phyloP scores from a whole-genome alignment of 805 yeast species.

The Ogataea polymorpha region DNA sequence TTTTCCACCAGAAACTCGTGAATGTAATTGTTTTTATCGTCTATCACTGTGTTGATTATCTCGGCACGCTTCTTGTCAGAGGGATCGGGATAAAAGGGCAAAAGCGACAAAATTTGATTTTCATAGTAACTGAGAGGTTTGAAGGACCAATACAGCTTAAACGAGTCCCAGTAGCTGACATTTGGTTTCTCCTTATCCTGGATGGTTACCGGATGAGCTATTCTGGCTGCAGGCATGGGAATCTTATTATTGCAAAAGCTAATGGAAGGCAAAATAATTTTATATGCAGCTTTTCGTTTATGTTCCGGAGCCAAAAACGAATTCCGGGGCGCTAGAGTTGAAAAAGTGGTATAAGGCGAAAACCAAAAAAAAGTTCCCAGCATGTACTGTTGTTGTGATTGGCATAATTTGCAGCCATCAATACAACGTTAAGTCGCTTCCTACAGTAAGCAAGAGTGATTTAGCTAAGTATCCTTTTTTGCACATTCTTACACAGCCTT shows the following conservation, averaged over 20 bases:
- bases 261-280: neutral
- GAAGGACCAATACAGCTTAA: constrained; percentile 26
- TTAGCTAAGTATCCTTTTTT: neutral
- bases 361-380: too few relatives aligned
- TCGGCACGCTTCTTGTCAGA: constrained; percentile 45
- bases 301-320: too few relatives aligned
- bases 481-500: constrained; percentile 5
- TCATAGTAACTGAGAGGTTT: constrained; percentile 31
- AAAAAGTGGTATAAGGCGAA: too few relatives aligned
- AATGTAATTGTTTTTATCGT: constrained; percentile 43
- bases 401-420: too few relatives aligned
- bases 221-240: neutral
- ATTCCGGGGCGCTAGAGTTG: too few relatives aligned
- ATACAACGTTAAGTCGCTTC: too few relatives aligned
- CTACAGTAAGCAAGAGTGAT: too few relatives aligned
- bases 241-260: neutral
- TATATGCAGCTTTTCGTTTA: too few relatives aligned
- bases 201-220: too few relatives aligned
- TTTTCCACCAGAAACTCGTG: constrained; percentile 68
- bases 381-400: too few relatives aligned
- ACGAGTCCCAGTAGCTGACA: constrained; percentile 20
- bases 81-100: constrained; percentile 58
- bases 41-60: constrained; percentile 53
- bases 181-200: neutral
- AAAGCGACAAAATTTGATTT: constrained; percentile 45